A percentile compares a stretch with the other conserved stretches of the same genome.
phyloP scores from a whole-genome alignment of 352 stramenopile genomes.

The Phytophthora pseudosyringae region DNA sequence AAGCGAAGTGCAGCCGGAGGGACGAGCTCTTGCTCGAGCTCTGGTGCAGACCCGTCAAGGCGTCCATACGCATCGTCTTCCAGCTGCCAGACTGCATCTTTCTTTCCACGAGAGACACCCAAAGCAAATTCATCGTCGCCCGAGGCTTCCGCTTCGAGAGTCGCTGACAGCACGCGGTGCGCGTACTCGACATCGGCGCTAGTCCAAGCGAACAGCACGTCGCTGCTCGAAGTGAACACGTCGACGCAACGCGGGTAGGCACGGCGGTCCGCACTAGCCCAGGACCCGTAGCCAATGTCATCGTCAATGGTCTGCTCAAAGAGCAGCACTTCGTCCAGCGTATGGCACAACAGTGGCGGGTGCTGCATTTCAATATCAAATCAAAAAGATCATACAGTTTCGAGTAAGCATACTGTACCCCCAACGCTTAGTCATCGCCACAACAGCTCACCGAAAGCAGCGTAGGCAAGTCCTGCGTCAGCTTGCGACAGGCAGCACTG shows the following conservation, averaged over 20 bases:
- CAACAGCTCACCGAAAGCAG: conserved; percentile 45
- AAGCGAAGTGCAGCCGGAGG: conserved; percentile 45
- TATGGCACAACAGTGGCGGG: conserved; percentile 68
- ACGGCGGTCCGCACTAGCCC: conserved; percentile 39
- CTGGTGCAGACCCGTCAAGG: background rate
- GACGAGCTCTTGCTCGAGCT: conserved; percentile 24
- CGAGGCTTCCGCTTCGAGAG: conserved; percentile 13
- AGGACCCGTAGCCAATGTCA: conserved; percentile 68
- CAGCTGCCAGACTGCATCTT: conserved; percentile 30
- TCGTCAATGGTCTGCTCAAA: conserved; percentile 76
- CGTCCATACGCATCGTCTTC: conserved; percentile 9
- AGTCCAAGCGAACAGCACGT: conserved; percentile 74
- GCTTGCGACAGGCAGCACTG: conserved; percentile 49
- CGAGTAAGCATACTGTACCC: background rate
- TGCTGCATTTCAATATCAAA: conserved; percentile 26
- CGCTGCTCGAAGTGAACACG: conserved; percentile 56
- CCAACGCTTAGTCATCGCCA: background rate
- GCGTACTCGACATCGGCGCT: conserved; percentile 65
- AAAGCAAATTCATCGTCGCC: conserved; percentile 10
- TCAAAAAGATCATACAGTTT: background rate
- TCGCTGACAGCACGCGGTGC: conserved; percentile 42
- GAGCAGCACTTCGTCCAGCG: conserved; percentile 74
- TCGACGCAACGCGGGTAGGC: conserved; percentile 67
- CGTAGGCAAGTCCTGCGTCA: conserved; percentile 52
- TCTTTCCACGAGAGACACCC: conserved; percentile 8